Evolutionary conservation across 2,329 filamentous ascomycete genomes (phyloP).

Genomic region (Pyricularia sp.): DNA sequence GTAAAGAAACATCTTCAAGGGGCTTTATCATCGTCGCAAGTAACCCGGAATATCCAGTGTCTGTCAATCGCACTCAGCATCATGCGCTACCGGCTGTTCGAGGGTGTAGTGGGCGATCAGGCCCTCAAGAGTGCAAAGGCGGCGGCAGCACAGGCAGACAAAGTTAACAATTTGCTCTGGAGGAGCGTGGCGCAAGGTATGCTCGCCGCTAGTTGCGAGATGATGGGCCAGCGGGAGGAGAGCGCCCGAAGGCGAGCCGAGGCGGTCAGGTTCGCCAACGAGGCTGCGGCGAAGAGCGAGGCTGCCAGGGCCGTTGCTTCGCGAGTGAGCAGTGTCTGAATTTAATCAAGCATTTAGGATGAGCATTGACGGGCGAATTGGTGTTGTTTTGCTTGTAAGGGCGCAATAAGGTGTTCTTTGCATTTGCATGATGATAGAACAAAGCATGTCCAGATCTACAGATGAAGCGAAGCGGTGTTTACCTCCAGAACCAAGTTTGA

Average conservation of each 20-base stretch:
- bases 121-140: slow-evolving; percentile 64
- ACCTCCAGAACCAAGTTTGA: not conserved
- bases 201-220: slow-evolving; percentile 61
- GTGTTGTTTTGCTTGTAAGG: not conserved
- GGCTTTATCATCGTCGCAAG: slow-evolving; percentile 56
- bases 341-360: not conserved
- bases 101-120: slow-evolving; percentile 68
- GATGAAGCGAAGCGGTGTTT: not conserved
- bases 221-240: slow-evolving; percentile 37
- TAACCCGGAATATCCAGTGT: slow-evolving; percentile 62
- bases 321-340: not conserved
- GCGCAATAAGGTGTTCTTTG: not conserved
- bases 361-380: not conserved
- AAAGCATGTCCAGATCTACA: not conserved
- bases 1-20: slow-evolving; percentile 67
- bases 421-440: not conserved
- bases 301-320: not conserved
- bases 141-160: slow-evolving; percentile 52
- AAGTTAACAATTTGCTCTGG: slow-evolving; percentile 61
- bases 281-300: slow-evolving; percentile 15
- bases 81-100: slow-evolving; percentile 74
- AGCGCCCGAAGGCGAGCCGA: not conserved
- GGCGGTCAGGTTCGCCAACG: slow-evolving; percentile 20
- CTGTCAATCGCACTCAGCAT: slow-evolving; percentile 73
- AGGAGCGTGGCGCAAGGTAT: slow-evolving; percentile 70